Evolutionary conservation across 805 yeast genomes (phyloP).

Genomic region (Yamadazyma paraphyllophila): DNA sequence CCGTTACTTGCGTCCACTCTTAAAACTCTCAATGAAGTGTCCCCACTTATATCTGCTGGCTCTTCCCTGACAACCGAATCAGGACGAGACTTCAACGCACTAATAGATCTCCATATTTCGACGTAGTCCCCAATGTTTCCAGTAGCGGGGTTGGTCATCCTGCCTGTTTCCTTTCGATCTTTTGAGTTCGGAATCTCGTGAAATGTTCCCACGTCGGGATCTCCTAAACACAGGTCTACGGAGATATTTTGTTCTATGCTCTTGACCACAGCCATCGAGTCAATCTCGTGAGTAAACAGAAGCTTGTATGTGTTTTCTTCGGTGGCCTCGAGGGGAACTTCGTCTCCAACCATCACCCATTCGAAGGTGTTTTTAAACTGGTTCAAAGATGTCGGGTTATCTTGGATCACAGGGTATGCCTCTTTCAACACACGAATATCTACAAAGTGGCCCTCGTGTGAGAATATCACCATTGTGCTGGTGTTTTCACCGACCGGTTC

Average conservation of each 20-base stretch:
- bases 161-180: slow-evolving; percentile 49
- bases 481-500: slow-evolving; percentile 42
- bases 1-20: slow-evolving; percentile 17
- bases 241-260: slow-evolving; percentile 31
- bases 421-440: slow-evolving; percentile 38
- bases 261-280: slow-evolving; percentile 35
- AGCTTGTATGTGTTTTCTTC: slow-evolving; percentile 34
- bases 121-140: slow-evolving; percentile 43
- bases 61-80: slow-evolving; percentile 20
- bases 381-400: slow-evolving; percentile 2
- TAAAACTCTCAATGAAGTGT: slow-evolving; percentile 19
- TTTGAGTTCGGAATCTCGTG: slow-evolving; percentile 33
- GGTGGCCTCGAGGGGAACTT: slow-evolving; percentile 21
- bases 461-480: slow-evolving; percentile 46
- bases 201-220: slow-evolving; percentile 49
- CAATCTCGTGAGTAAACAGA: slow-evolving; percentile 43
- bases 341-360: slow-evolving; percentile 58
- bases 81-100: slow-evolving; percentile 35
- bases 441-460: slow-evolving; percentile 45
- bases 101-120: slow-evolving; percentile 55
- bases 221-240: slow-evolving; percentile 22
- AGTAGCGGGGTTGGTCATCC: slow-evolving; percentile 46
- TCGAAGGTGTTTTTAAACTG: slow-evolving; percentile 40
- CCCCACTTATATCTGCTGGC: slow-evolving; percentile 14
- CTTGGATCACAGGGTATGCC: slow-evolving; percentile 15